A percentile compares a stretch with the other conserved stretches of the same genome.
Evolutionary conservation across 192 early-diverging fungal species (phyloP).

Genomic region (Kickxella alabastrina): DNA sequence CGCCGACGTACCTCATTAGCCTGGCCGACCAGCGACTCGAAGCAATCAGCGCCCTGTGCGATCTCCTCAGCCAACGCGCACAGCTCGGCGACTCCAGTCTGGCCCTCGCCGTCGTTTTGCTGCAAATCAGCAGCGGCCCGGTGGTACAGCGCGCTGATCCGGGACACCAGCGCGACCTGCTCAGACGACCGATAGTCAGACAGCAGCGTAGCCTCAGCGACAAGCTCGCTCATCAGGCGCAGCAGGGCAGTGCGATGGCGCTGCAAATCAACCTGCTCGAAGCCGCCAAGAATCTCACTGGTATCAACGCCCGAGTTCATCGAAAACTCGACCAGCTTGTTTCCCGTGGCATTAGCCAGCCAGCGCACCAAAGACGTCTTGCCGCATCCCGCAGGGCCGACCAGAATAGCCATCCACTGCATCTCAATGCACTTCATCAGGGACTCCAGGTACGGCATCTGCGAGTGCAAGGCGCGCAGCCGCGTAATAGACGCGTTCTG

Average conservation of each 20-base stretch:
- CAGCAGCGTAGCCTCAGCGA: not conserved
- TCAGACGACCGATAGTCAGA: not conserved
- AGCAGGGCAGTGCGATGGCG: conserved; percentile 55
- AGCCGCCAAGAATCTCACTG: conserved; percentile 93
- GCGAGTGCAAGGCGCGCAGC: conserved; percentile 63
- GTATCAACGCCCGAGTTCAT: conserved; percentile 95
- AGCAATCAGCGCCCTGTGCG: not conserved
- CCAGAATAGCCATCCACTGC: conserved; percentile 88
- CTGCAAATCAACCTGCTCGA: conserved; percentile 89
- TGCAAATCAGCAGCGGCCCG: not conserved
- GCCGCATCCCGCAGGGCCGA: conserved; percentile 77
- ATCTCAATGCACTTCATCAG: conserved; percentile 85
- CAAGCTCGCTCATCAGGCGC: not conserved
- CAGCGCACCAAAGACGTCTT: conserved; percentile 85
- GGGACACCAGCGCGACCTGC: not conserved
- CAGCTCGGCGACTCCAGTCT: not conserved
- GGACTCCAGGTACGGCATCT: conserved; percentile 66
- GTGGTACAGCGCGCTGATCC: conserved; percentile 1
- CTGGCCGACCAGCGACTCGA: not conserved
- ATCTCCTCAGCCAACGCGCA: not conserved
- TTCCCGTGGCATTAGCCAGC: conserved; percentile 77
- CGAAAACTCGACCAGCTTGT: conserved; percentile 83
- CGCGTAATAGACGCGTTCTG: conserved; percentile 26
- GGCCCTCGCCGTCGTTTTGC: not conserved
- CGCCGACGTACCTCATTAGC: not conserved